These are phyloP conservation scores for Candida sphagnicola DNA, from an alignment of 805 yeast species.

Conservation along the genomic window DNA sequence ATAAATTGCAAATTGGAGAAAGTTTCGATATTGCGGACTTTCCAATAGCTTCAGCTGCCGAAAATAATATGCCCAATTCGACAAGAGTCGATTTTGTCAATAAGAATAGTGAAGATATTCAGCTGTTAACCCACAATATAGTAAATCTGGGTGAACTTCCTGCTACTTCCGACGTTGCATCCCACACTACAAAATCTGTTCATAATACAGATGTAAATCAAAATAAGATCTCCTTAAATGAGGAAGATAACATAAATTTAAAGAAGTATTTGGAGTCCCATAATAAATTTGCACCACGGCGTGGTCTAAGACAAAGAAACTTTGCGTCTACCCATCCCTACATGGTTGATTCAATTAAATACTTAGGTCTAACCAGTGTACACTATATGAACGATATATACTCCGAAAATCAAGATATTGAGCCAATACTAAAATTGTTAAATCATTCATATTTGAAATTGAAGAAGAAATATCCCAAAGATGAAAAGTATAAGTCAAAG, in stretches of 20 bases:
- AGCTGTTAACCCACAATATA: no score
- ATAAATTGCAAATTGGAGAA: background rate
- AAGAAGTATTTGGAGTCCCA: slow-evolving; percentile 7
- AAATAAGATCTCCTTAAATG: background rate
- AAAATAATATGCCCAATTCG: no score
- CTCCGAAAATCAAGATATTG: slow-evolving; percentile 29
- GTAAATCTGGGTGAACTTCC: no score
- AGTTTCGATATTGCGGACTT: background rate
- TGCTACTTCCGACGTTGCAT: no score
- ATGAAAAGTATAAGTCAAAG: slow-evolving; percentile 35
- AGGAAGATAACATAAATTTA: slow-evolving; percentile 8
- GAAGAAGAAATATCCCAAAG: slow-evolving; percentile 31
- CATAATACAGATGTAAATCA: no score
- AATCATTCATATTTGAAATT: slow-evolving; percentile 30
- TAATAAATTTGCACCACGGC: slow-evolving; percentile 9
- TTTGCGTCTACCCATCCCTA: slow-evolving; percentile 44
- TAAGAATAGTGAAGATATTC: no score
- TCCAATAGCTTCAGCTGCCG: no score
- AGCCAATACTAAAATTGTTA: slow-evolving; percentile 28
- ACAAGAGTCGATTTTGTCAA: no score
- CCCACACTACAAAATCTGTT: no score
- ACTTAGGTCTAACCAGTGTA: slow-evolving; percentile 33
- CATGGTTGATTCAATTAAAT: slow-evolving; percentile 42
- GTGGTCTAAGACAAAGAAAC: slow-evolving; percentile 37
- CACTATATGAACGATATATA: slow-evolving; percentile 36